Conservation (phyloP, 345 rosid species). For the Euphorbia peplus region DNA sequence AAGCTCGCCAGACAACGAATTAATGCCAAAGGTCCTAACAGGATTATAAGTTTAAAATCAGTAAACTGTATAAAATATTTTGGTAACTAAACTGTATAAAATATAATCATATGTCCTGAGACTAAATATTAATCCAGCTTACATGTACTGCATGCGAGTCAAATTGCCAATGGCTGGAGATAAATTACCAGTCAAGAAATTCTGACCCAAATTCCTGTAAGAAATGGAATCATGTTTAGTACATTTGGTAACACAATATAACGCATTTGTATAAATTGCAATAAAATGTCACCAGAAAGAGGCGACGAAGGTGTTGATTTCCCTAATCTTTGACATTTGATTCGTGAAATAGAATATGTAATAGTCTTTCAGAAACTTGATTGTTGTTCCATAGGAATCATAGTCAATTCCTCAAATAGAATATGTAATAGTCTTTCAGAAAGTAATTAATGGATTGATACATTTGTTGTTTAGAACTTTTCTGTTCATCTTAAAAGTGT, state of each 20-base stretch:
- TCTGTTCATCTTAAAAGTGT: too few species aligned
- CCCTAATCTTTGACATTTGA: too few species aligned
- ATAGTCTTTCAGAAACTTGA: too few species aligned
- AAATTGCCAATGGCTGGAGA: conserved; percentile 48
- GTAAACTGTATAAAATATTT: neutral
- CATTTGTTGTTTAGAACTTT: too few species aligned
- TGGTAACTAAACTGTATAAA: neutral
- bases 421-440: too few species aligned
- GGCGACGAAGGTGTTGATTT: too few species aligned
- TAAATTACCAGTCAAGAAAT: conserved; percentile 47
- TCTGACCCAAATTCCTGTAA: conserved; percentile 44
- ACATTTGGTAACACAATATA: neutral
- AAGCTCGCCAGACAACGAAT: conserved; percentile 59
- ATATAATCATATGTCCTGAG: neutral
- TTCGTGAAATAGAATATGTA: too few species aligned
- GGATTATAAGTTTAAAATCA: neutral
- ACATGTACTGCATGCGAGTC: conserved; percentile 60
- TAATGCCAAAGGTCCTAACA: conserved; percentile 47
- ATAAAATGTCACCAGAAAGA: too few species aligned
- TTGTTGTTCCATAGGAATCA: too few species aligned
- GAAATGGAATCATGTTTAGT: conserved; percentile 1
- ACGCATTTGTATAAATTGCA: neutral
- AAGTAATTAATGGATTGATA: too few species aligned
- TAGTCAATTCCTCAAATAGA: too few species aligned
- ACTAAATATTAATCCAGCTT: conserved; percentile 18